A percentile compares a stretch with the other conserved stretches of the same genome.
phyloP scores from a whole-genome alignment of 2,329 filamentous ascomycete genomes.

The Microcyclospora tardicrescens region DNA sequence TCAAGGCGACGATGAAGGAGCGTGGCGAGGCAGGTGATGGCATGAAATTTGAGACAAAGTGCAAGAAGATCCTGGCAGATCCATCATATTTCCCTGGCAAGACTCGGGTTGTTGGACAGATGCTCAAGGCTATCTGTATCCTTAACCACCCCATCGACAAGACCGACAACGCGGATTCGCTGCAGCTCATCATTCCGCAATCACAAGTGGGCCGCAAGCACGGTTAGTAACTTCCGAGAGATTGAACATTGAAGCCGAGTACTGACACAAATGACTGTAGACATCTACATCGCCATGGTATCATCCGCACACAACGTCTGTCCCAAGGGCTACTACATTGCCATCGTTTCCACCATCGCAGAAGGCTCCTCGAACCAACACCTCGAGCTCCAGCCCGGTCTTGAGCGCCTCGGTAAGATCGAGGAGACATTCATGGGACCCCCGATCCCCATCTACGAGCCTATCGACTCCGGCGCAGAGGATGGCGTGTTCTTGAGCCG shows the following conservation, averaged over 20 bases:
- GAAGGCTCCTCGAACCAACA: slow-evolving; percentile 89
- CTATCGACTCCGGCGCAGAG: slow-evolving; percentile 63
- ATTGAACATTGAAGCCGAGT: background rate
- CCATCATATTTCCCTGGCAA: slow-evolving; percentile 93
- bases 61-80: slow-evolving; percentile 89
- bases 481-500: slow-evolving; percentile 97
- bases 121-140: slow-evolving; percentile 94
- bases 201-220: slow-evolving; percentile 95
- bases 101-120: slow-evolving; percentile 73
- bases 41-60: slow-evolving; percentile 93
- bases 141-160: slow-evolving; percentile 87
- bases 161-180: slow-evolving; percentile 77
- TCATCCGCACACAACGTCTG: slow-evolving; percentile 95
- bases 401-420: slow-evolving; percentile 82
- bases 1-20: slow-evolving; percentile 94
- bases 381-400: slow-evolving; percentile 80
- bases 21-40: slow-evolving; percentile 57
- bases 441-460: slow-evolving; percentile 89
- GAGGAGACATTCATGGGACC: slow-evolving; percentile 96
- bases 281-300: slow-evolving; percentile 94
- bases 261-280: slow-evolving; percentile 30
- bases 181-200: slow-evolving; percentile 94
- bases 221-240: slow-evolving; percentile 42
- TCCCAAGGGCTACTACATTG: slow-evolving; percentile 97
- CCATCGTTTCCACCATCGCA: slow-evolving; percentile 94